phyloP scores from a whole-genome alignment of 495 filamentous ascomycete species.

The Aspergillus bertholletiae region DNA sequence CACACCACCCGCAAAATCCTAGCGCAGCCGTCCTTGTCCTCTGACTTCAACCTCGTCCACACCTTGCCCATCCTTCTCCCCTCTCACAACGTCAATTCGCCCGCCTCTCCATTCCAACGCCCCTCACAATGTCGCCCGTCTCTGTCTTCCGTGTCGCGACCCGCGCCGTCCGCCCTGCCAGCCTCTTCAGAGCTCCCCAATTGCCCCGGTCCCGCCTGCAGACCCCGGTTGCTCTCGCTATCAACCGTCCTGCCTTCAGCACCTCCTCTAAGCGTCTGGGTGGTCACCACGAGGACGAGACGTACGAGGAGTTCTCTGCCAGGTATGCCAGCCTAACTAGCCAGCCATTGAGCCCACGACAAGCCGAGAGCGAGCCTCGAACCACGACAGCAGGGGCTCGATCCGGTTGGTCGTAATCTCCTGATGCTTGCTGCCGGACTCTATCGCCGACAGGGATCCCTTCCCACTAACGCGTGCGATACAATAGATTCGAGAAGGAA shows the following conservation, averaged over 20 bases:
- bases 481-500: conserved; percentile 94
- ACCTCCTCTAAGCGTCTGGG: conserved; percentile 56
- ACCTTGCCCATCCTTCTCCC: conserved; percentile 32
- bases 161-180: conserved; percentile 60
- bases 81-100: conserved; percentile 26
- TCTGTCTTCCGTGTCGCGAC: conserved; percentile 68
- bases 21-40: conserved; percentile 28
- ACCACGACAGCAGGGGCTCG: background rate
- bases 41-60: conserved; percentile 33
- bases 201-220: conserved; percentile 56
- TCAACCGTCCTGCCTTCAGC: conserved; percentile 62
- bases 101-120: conserved; percentile 31
- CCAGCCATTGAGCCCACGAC: conserved; percentile 27
- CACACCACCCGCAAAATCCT: conserved; percentile 52
- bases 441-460: background rate
- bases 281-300: conserved; percentile 77
- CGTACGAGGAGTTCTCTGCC: conserved; percentile 97
- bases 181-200: conserved; percentile 56
- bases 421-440: conserved; percentile 9
- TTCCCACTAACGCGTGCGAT: conserved; percentile 7
- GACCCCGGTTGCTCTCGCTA: conserved; percentile 48
- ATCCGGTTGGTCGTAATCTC: background rate
- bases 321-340: conserved; percentile 61
- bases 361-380: background rate
- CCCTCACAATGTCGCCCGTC: conserved; percentile 58